These are phyloP conservation scores for Apiotrichum gamsii DNA, from an alignment of 1,284 basidiomycete genomes.

Conservation along the genomic window DNA sequence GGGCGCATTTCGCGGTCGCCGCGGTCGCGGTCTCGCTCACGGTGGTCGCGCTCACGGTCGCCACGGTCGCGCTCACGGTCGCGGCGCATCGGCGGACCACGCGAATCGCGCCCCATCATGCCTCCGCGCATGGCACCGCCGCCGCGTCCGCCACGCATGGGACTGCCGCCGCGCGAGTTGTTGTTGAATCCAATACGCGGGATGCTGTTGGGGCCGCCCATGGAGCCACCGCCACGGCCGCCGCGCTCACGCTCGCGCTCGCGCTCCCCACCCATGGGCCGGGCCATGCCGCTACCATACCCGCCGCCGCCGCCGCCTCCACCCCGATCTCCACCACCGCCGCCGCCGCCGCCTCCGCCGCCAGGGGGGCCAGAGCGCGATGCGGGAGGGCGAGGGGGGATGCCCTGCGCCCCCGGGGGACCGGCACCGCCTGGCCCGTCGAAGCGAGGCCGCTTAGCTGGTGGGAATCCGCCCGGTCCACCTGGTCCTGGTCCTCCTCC, in stretches of 20 bases:
- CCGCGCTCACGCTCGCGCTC: neutral
- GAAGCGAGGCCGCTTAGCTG: conserved; percentile 69
- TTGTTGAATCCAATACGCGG: conserved; percentile 20
- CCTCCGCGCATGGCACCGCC: conserved; percentile 10
- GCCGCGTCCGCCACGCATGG: conserved; percentile 38
- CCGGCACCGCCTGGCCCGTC: conserved; percentile 56
- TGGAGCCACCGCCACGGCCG: conserved; percentile 13
- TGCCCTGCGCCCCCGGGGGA: conserved; percentile 14
- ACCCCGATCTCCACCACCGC: no score
- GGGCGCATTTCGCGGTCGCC: neutral
- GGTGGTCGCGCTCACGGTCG: neutral
- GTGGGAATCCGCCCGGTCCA: conserved; percentile 35
- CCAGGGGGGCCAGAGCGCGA: neutral
- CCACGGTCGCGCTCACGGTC: conserved; percentile 6
- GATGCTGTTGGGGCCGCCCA: conserved; percentile 2
- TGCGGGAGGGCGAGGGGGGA: conserved; percentile 20
- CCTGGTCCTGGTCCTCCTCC: conserved; percentile 8
- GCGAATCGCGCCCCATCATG: conserved; percentile 5
- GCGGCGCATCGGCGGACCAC: conserved; percentile 5
- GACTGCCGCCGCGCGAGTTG: conserved; percentile 48
- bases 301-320: no score
- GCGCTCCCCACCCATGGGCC: conserved; percentile 39
- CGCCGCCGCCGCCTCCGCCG: no score
- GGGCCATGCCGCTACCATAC: conserved; percentile 11
- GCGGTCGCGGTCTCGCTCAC: conserved; percentile 7